Conservation (phyloP, 768 basidiomycete species). For the Cystofilobasidium capitatum region DNA sequence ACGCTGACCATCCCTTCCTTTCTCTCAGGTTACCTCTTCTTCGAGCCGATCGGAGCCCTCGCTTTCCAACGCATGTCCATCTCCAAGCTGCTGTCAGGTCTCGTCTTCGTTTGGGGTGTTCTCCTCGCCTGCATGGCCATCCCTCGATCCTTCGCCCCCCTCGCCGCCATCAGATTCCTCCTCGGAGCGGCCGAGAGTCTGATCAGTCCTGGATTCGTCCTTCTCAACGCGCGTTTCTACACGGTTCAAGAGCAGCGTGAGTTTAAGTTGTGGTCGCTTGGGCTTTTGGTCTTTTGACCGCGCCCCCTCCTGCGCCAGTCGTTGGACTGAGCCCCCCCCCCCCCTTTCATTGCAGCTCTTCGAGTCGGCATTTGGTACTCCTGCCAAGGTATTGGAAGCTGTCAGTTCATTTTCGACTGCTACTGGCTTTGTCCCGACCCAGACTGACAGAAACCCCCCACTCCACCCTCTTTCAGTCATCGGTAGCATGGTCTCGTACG, state of each 20-base stretch:
- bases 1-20: not conserved
- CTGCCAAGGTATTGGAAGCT: not conserved
- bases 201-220: not conserved
- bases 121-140: slow-evolving; percentile 3
- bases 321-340: too few species aligned
- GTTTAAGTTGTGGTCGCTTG: not conserved
- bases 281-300: too few species aligned
- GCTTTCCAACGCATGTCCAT: not conserved
- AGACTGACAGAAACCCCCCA: too few species aligned
- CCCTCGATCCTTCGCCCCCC: not conserved
- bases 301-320: too few species aligned
- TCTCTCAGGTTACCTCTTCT: not conserved
- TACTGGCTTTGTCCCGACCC: too few species aligned
- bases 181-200: not conserved
- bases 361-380: not conserved
- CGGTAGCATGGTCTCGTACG: not conserved
- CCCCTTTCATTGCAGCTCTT: too few species aligned
- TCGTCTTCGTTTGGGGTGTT: slow-evolving; percentile 4
- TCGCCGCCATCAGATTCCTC: not conserved
- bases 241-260: not conserved
- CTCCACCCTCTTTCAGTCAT: too few species aligned
- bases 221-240: slow-evolving; percentile 1
- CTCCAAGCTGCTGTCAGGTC: not conserved
- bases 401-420: not conserved
- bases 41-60: not conserved